phyloP scores from a whole-genome alignment of 163 green algal genomes.

The Chlamydomonas reinhardtii region DNA sequence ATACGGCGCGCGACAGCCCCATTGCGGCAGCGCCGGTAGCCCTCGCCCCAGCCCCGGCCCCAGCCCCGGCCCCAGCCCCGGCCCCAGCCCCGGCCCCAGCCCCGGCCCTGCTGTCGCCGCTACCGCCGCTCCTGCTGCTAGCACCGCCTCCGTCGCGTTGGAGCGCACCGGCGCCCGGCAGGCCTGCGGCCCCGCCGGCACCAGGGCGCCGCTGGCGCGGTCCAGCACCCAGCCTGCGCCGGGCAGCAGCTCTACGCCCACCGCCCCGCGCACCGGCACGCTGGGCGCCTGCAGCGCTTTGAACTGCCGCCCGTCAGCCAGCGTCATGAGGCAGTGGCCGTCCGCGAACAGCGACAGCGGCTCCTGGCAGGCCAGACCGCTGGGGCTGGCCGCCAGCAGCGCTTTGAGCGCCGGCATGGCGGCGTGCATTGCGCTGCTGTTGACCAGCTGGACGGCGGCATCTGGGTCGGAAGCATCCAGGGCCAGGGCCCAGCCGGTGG shows the following conservation, averaged over 20 bases:
- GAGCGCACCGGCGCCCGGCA: not conserved
- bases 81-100: no score
- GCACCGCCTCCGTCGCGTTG: not conserved
- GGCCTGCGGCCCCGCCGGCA: not conserved
- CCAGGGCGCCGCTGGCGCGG: not conserved
- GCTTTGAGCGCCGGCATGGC: not conserved
- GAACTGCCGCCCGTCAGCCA: slow-evolving; percentile 20
- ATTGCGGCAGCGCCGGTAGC: not conserved
- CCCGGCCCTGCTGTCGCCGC: no score
- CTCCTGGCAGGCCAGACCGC: slow-evolving; percentile 4
- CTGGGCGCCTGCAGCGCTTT: not conserved
- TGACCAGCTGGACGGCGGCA: slow-evolving; percentile 19
- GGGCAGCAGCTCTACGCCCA: slow-evolving; percentile 6
- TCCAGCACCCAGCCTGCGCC: slow-evolving; percentile 6
- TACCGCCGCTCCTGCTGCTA: not conserved
- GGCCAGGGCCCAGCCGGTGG: slow-evolving; percentile 6
- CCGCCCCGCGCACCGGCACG: not conserved
- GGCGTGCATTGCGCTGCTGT: slow-evolving; percentile 16
- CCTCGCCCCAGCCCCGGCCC: no score
- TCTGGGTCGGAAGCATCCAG: not conserved
- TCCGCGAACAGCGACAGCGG: not conserved
- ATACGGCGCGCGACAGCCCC: slow-evolving; percentile 24
- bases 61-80: not conserved
- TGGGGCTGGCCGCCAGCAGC: not conserved
- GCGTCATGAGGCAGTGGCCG: slow-evolving; percentile 32